Evolutionary conservation across 345 rosid genomes (phyloP).

Genomic region (Syzygium aqueum): DNA sequence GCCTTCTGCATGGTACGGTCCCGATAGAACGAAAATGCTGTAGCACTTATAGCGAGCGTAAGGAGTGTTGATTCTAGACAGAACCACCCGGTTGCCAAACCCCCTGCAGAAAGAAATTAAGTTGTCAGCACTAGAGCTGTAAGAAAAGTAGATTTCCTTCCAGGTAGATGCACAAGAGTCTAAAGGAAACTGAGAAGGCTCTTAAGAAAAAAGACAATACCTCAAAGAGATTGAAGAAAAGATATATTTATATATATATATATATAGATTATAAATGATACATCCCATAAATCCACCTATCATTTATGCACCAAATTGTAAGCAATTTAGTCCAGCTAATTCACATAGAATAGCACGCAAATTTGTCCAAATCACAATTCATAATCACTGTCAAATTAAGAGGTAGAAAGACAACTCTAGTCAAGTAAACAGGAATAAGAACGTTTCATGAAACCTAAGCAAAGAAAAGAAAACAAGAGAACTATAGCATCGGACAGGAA

Average conservation of each 20-base stretch:
- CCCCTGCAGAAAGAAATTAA: constrained; percentile 41
- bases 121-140: not conserved
- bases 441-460: not conserved
- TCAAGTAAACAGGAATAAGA: not conserved
- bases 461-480: not conserved
- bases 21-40: constrained; percentile 73
- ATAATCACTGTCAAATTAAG: not conserved
- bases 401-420: not conserved
- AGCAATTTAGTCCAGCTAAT: not conserved
- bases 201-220: not conserved
- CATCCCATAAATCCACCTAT: not conserved
- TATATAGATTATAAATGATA: not conserved
- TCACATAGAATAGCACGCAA: not conserved
- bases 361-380: not conserved
- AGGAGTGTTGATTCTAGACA: constrained; percentile 60
- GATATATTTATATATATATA: not conserved
- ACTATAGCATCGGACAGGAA: not conserved
- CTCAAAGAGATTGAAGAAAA: not conserved
- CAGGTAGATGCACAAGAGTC: not conserved
- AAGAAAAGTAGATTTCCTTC: not conserved
- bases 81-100: constrained; percentile 79
- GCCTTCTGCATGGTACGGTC: constrained; percentile 63
- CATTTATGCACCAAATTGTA: not conserved
- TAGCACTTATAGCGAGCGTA: constrained; percentile 67
- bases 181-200: not conserved